These are phyloP conservation scores for Xylaria sp. DNA, from an alignment of 2,329 filamentous ascomycete species.

Conservation along the genomic window DNA sequence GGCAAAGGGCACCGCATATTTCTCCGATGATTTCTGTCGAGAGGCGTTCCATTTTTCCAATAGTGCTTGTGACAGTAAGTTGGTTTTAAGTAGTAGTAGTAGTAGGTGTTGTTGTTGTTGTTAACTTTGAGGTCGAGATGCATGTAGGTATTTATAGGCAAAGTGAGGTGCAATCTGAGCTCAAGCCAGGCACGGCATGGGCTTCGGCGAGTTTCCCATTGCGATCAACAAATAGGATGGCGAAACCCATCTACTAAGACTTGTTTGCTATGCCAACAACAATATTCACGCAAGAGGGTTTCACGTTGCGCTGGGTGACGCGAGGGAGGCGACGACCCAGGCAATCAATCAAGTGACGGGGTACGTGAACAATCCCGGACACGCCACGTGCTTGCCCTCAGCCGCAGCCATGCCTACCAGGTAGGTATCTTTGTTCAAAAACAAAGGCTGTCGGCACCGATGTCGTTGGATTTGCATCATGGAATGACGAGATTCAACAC, in stretches of 20 bases:
- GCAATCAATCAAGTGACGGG: neutral
- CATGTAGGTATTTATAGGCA: neutral
- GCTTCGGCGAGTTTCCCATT: constrained; percentile 38
- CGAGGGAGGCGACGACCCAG: too few species aligned
- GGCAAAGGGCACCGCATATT: constrained; percentile 1
- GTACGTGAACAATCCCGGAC: constrained; percentile 3
- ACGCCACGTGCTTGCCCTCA: constrained; percentile 26
- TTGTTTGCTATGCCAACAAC: too few species aligned
- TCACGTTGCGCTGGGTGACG: too few species aligned
- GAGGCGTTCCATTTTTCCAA: neutral
- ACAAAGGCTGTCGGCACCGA: too few species aligned
- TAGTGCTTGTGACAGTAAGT: neutral
- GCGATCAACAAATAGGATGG: neutral
- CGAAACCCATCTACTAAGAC: neutral
- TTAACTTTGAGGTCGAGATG: neutral
- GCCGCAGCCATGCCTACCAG: constrained; percentile 11
- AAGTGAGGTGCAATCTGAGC: neutral
- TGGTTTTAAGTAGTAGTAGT: neutral
- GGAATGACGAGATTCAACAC: neutral
- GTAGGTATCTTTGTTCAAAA: too few species aligned
- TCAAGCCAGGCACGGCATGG: neutral
- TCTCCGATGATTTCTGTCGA: neutral
- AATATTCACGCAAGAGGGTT: too few species aligned
- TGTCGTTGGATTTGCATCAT: neutral
- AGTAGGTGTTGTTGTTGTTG: neutral